These are phyloP conservation scores for Entoloma clypeatum DNA, from an alignment of 1,284 basidiomycete species.

Conservation along the genomic window DNA sequence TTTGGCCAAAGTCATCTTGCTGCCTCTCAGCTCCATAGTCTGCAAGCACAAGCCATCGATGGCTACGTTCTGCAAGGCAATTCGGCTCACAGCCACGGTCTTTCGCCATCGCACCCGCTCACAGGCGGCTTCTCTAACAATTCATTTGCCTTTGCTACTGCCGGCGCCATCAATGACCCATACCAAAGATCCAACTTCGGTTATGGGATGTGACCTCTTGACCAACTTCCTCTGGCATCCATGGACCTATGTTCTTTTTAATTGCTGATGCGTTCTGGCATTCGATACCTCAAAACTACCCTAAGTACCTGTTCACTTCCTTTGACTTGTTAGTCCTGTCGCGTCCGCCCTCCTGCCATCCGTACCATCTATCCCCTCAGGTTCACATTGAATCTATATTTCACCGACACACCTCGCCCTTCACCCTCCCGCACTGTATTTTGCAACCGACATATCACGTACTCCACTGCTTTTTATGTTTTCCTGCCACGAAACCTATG, in stretches of 20 bases:
- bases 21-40: slow-evolving; percentile 50
- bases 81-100: slow-evolving; percentile 55
- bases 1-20: slow-evolving; percentile 49
- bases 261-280: slow-evolving; percentile 20
- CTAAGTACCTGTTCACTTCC: slow-evolving; percentile 28
- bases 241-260: slow-evolving; percentile 24
- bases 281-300: slow-evolving; percentile 35
- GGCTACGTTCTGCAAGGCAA: slow-evolving; percentile 73
- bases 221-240: slow-evolving; percentile 14
- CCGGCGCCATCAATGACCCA: slow-evolving; percentile 57
- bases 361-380: slow-evolving; percentile 18
- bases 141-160: slow-evolving; percentile 49
- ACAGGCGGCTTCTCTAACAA: slow-evolving; percentile 51
- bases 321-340: slow-evolving; percentile 35
- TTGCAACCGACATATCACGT: slow-evolving; percentile 56
- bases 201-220: slow-evolving; percentile 65
- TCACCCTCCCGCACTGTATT: slow-evolving; percentile 58
- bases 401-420: slow-evolving; percentile 22
- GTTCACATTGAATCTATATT: slow-evolving; percentile 24
- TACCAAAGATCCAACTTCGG: slow-evolving; percentile 71
- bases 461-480: slow-evolving; percentile 31
- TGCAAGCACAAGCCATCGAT: slow-evolving; percentile 70
- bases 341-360: slow-evolving; percentile 25
- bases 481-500: slow-evolving; percentile 46
- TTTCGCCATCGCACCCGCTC: slow-evolving; percentile 54